These are phyloP conservation scores for Penstemon newberryi DNA, from an alignment of 257 asterid genomes.

Conservation along the genomic window DNA sequence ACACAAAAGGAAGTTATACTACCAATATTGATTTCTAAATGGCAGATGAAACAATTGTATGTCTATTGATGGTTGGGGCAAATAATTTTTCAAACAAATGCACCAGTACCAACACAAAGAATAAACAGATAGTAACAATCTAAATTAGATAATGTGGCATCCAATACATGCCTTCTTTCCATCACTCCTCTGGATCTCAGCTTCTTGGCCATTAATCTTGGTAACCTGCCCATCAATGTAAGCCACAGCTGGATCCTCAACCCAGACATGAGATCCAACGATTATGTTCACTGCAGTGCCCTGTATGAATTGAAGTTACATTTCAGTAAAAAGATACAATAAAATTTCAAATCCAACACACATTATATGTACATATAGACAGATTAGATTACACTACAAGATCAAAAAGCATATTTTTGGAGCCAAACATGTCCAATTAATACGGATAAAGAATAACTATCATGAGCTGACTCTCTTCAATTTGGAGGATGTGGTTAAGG, in stretches of 20 bases:
- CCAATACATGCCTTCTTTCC: slow-evolving; percentile 66
- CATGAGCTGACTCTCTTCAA: not conserved
- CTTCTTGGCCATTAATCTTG: slow-evolving; percentile 69
- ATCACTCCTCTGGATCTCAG: slow-evolving; percentile 69
- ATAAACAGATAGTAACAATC: slow-evolving; percentile 10
- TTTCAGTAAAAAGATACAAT: slow-evolving; percentile 12
- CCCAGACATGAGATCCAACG: slow-evolving; percentile 94
- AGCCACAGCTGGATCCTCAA: slow-evolving; percentile 71
- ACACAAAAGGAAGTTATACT: not conserved
- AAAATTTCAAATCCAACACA: slow-evolving; percentile 11
- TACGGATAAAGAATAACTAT: slow-evolving; percentile 18
- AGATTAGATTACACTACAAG: slow-evolving; percentile 16
- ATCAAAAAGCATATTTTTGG: slow-evolving; percentile 23
- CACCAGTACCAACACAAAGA: slow-evolving; percentile 6
- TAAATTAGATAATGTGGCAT: slow-evolving; percentile 13
- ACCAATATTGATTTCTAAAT: slow-evolving; percentile 7
- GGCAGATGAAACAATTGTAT: not conserved
- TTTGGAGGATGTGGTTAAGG: not conserved
- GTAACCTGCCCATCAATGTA: slow-evolving; percentile 87
- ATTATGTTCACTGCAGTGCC: slow-evolving; percentile 88
- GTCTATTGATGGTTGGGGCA: slow-evolving; percentile 7
- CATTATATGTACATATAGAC: slow-evolving; percentile 2
- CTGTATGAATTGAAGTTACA: slow-evolving; percentile 41
- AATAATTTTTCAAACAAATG: not conserved
- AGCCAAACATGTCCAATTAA: slow-evolving; percentile 11